These are phyloP conservation scores for Penicillium sp. DNA, from an alignment of 2,329 filamentous ascomycete genomes.

Conservation along the genomic window DNA sequence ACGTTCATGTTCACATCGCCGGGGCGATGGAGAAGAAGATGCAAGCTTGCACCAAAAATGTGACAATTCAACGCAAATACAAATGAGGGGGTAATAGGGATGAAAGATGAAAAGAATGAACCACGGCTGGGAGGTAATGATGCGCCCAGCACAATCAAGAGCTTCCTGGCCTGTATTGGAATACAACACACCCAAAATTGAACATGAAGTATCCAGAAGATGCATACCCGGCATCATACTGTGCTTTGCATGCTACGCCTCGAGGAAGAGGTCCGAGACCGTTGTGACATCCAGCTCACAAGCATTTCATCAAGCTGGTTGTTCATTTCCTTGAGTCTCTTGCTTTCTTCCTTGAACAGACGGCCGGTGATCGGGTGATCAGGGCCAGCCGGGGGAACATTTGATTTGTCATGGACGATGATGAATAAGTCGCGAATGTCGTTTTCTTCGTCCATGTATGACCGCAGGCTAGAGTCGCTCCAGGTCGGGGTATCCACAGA, in stretches of 20 bases:
- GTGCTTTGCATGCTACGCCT: slow-evolving; percentile 22
- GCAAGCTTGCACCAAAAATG: slow-evolving; percentile 5
- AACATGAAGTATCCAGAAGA: slow-evolving; percentile 12
- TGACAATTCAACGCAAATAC: slow-evolving; percentile 11
- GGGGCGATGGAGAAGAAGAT: slow-evolving; percentile 5
- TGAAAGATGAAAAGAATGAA: slow-evolving; percentile 15
- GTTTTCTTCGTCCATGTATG: slow-evolving; percentile 86
- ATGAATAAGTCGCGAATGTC: slow-evolving; percentile 88
- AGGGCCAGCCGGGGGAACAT: slow-evolving; percentile 74
- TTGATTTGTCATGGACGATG: slow-evolving; percentile 89
- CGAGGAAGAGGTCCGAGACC: slow-evolving; percentile 21
- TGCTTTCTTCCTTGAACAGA: slow-evolving; percentile 85
- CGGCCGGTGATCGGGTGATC: slow-evolving; percentile 82
- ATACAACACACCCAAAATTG: slow-evolving; percentile 10
- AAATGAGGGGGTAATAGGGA: slow-evolving; percentile 5
- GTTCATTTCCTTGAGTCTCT: slow-evolving; percentile 82
- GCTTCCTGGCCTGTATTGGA: slow-evolving; percentile 5
- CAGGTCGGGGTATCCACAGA: slow-evolving; percentile 66
- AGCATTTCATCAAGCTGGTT: slow-evolving; percentile 87
- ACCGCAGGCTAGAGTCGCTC: slow-evolving; percentile 82
- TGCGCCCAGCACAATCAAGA: slow-evolving; percentile 25
- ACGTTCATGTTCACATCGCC: slow-evolving; percentile 14
- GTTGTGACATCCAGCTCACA: slow-evolving; percentile 70
- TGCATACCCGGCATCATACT: slow-evolving; percentile 19
- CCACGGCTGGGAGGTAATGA: slow-evolving; percentile 13